phyloP scores from a whole-genome alignment of 1,284 basidiomycete genomes.

The Ustilago sp. region DNA sequence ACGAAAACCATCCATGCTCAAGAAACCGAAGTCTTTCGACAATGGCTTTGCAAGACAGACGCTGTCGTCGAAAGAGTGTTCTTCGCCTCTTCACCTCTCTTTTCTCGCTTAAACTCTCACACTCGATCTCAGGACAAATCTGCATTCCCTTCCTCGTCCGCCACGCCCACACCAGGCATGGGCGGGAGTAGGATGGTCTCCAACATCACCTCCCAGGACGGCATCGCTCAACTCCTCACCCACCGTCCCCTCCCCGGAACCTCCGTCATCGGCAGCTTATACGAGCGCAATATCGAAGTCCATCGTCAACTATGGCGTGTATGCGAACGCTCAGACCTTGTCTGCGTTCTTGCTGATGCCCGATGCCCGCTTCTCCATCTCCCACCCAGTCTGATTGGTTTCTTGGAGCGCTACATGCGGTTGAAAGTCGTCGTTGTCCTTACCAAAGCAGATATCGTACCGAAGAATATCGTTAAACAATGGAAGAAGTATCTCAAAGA shows the following conservation, averaged over 20 bases:
- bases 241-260: conserved; percentile 69
- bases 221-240: conserved; percentile 24
- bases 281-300: conserved; percentile 61
- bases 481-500: conserved; percentile 49
- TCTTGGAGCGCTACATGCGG: conserved; percentile 71
- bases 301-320: conserved; percentile 62
- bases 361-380: conserved; percentile 80
- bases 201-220: conserved; percentile 29
- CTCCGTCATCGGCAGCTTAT: conserved; percentile 75
- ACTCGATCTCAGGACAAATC: conserved; percentile 37
- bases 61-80: conserved; percentile 47
- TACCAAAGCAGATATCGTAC: conserved; percentile 59
- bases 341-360: conserved; percentile 86
- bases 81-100: conserved; percentile 50
- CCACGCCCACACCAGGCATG: conserved; percentile 13
- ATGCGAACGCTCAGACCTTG: conserved; percentile 77
- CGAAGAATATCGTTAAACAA: conserved; percentile 34
- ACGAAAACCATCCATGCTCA: conserved; percentile 56
- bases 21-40: conserved; percentile 53
- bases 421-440: conserved; percentile 71
- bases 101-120: conserved; percentile 34
- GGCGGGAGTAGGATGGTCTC: conserved; percentile 46
- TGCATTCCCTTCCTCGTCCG: conserved; percentile 24
- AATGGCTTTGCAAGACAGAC: conserved; percentile 57
- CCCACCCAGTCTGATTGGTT: conserved; percentile 73